Conservation (phyloP, 257 asterid species). For the Solanum chiquidenum region DNA sequence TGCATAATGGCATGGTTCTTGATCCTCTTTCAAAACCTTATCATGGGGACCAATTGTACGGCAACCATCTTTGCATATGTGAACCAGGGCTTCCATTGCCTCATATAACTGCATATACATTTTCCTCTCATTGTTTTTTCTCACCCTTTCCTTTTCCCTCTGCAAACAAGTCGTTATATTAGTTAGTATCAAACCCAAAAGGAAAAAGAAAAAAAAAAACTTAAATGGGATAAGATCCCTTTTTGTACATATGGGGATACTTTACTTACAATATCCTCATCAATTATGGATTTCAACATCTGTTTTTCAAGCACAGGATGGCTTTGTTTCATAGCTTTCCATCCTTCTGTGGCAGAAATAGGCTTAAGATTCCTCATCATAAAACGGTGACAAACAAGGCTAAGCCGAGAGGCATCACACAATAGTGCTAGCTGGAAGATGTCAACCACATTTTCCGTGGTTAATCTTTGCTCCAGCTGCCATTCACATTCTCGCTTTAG, state of each 20-base stretch:
- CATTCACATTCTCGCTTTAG: conserved; percentile 49
- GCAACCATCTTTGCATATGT: conserved; percentile 82
- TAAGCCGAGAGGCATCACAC: conserved; percentile 72
- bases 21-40: conserved; percentile 29
- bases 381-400: conserved; percentile 67
- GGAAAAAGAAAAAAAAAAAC: not conserved
- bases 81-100: conserved; percentile 91
- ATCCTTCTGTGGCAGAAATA: conserved; percentile 57
- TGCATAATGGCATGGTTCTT: conserved; percentile 47
- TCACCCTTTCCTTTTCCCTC: conserved; percentile 33
- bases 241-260: not conserved
- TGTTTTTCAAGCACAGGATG: conserved; percentile 70
- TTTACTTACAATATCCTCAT: conserved; percentile 47
- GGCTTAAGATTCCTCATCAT: conserved; percentile 48
- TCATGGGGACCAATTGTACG: conserved; percentile 71
- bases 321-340: conserved; percentile 79
- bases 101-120: conserved; percentile 54
- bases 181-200: not conserved
- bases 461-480: conserved; percentile 47
- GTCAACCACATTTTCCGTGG: conserved; percentile 53
- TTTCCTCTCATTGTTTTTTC: conserved; percentile 47
- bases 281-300: conserved; percentile 27
- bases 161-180: conserved; percentile 9
- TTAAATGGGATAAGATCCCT: not conserved
- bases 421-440: conserved; percentile 74